Evolutionary conservation across 2,329 filamentous ascomycete genomes (phyloP).

Genomic region (Hypoxylon rubiginosum): DNA sequence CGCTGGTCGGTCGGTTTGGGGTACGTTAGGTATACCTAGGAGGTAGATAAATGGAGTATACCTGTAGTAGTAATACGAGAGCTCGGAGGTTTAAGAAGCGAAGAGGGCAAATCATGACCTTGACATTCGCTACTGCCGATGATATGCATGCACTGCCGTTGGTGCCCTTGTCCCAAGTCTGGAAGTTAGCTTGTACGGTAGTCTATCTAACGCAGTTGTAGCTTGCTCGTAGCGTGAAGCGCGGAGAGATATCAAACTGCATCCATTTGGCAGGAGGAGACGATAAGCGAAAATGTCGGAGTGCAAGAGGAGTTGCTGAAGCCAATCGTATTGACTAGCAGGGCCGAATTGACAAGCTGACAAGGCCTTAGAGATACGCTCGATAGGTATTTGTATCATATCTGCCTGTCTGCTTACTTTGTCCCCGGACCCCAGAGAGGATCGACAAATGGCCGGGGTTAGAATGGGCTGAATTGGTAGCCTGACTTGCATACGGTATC

Average conservation of each 20-base stretch:
- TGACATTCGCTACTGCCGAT: not conserved
- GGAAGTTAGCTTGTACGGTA: not conserved
- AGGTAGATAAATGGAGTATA: not conserved
- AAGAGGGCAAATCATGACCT: not conserved
- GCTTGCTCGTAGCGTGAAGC: constrained; percentile 17
- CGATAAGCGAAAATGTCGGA: constrained; percentile 31
- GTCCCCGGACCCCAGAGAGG: constrained; percentile 33
- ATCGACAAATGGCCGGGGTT: constrained; percentile 25
- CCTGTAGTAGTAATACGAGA: not conserved
- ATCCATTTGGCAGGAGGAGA: constrained; percentile 34
- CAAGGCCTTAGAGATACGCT: not conserved
- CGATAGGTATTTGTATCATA: constrained; percentile 16
- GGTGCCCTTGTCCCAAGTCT: not conserved
- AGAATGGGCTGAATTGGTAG: constrained; percentile 5
- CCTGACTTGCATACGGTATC: constrained; percentile 10
- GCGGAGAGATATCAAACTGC: constrained; percentile 9
- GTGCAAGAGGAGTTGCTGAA: not conserved
- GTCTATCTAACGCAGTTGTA: not conserved
- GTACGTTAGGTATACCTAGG: not conserved
- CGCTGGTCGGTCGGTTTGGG: not conserved
- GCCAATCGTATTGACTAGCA: constrained; percentile 17
- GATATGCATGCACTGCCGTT: not conserved
- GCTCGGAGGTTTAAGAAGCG: constrained; percentile 20
- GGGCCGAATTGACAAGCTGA: not conserved
- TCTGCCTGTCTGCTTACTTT: constrained; percentile 23